Evolutionary conservation across 768 basidiomycete genomes (phyloP), one percentile per base, ranked within the genome.

Genomic region (Serendipita sp.): DNA sequence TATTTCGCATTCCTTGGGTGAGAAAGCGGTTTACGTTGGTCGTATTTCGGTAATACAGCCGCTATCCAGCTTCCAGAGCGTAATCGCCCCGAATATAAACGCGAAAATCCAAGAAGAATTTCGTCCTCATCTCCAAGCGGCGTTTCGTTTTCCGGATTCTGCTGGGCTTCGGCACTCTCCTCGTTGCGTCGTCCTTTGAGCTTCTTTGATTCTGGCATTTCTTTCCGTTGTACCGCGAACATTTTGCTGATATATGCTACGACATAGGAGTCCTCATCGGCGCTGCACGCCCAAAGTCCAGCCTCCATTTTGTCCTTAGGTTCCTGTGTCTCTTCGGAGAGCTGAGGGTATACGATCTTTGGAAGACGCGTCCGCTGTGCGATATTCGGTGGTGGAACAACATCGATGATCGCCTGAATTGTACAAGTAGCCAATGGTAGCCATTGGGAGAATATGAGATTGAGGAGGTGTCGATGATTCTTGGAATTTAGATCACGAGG

Each of bases 191-290:
- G 0, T 89, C 87, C 0, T 87, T 90, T 54, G 90, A 70, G 85
- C 70, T 83, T 83, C 75, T 89, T 91, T 73, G 88, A 86, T 71
- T 93, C 89, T 0, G 95, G 95, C 28, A 99, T 76, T 56, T 93
- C 88, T 64, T 82, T 82, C 24, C 74, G 75, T n/a, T 84, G 75
- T 0, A 97, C 86, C 1, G 93, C 92, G 71, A 98, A 97, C 95
- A 98, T 99, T 74, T 98, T 99, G 80, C 91, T 95, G 54, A 97
- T 88, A 73, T 93, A 96, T 3, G 86, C 95, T 15, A 86, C 82
- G 11, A 92, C 78, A 65, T 75, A 82, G 0, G 86, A 85, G 3
- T 79, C 78, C 1, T 80, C 68, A 1, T 70, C 77, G 1, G 81
- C 79, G 63, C 83, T 82, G 47, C 92, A 89, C 0, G 80, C 73